Conservation (phyloP, 805 yeast species). For the Kluyveromyces dobzhanskii region DNA sequence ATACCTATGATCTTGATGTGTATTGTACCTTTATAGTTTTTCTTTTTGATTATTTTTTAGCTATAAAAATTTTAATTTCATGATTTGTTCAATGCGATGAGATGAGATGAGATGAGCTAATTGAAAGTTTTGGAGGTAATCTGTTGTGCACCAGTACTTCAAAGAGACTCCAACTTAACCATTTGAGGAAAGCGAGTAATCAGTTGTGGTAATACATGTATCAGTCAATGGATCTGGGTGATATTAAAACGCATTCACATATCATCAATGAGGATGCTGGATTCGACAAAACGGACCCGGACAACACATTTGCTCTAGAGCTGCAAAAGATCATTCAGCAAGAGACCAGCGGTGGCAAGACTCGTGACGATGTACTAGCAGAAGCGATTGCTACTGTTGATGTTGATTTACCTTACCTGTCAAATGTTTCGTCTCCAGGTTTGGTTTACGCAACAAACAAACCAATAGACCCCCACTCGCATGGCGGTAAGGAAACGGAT, state of each 20-base stretch:
- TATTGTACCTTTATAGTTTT: too few species aligned
- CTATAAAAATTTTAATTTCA: too few species aligned
- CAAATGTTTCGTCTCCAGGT: slow-evolving; percentile 1
- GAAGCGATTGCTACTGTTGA: slow-evolving; percentile 8
- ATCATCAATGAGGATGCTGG: slow-evolving; percentile 1
- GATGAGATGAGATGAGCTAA: not conserved
- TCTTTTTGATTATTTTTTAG: too few species aligned
- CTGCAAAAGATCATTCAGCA: slow-evolving; percentile 4
- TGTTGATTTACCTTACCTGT: slow-evolving; percentile 9
- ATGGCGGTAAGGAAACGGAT: not conserved
- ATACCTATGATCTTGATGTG: too few species aligned
- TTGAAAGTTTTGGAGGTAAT: too few species aligned
- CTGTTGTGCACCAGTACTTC: too few species aligned
- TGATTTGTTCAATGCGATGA: not conserved
- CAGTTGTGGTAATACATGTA: not conserved
- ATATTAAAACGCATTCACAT: slow-evolving; percentile 1
- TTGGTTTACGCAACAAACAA: not conserved
- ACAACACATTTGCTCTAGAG: slow-evolving; percentile 3
- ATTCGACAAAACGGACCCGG: slow-evolving; percentile 3
- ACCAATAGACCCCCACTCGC: not conserved
- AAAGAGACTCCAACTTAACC: too few species aligned
- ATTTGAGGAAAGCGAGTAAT: not conserved
- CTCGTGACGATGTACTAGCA: slow-evolving; percentile 4
- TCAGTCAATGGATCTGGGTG: slow-evolving; percentile 3
- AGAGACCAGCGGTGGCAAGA: not conserved